These are phyloP conservation scores for Monosporascus sp. DNA, from an alignment of 2,329 filamentous ascomycete species.

Conservation along the genomic window DNA sequence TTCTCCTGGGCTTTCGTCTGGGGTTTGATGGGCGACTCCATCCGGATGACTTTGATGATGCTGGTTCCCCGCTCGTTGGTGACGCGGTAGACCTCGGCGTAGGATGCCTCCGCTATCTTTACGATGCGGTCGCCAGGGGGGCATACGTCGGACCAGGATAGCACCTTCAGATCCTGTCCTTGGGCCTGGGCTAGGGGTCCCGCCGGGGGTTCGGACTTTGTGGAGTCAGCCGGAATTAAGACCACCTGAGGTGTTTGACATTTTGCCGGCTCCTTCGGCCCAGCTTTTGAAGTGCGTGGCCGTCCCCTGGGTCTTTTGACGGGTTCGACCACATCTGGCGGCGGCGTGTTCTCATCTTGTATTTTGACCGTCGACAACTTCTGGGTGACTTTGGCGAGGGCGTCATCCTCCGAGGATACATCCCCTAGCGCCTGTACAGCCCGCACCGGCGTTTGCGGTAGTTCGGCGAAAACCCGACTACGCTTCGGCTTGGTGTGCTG, in stretches of 20 bases:
- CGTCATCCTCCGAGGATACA: constrained; percentile 12
- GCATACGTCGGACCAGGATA: constrained; percentile 56
- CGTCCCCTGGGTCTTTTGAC: constrained; percentile 16
- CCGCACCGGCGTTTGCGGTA: constrained; percentile 46
- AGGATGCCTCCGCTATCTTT: constrained; percentile 64
- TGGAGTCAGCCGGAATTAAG: constrained; percentile 5
- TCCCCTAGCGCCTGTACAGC: constrained; percentile 7
- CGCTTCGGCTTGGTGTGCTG: constrained; percentile 40
- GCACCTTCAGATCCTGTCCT: constrained; percentile 32
- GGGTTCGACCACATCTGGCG: constrained; percentile 4
- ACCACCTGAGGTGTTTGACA: constrained; percentile 5
- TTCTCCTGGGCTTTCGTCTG: constrained; percentile 53
- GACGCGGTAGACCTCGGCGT: constrained; percentile 60
- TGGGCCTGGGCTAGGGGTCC: constrained; percentile 4
- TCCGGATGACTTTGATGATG: constrained; percentile 60
- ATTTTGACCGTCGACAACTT: constrained; percentile 23
- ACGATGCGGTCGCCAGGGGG: constrained; percentile 46
- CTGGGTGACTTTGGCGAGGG: constrained; percentile 28
- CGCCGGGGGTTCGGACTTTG: constrained; percentile 7
- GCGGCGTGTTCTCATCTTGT: constrained; percentile 17
- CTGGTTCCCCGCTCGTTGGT: constrained; percentile 54
- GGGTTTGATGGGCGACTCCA: constrained; percentile 52
- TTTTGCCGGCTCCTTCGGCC: constrained; percentile 6
- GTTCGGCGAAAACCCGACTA: constrained; percentile 45
- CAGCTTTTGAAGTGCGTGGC: constrained; percentile 8